These are phyloP conservation scores for Rosa chinensis DNA, from an alignment of 306 rosid species.

Conservation along the genomic window DNA sequence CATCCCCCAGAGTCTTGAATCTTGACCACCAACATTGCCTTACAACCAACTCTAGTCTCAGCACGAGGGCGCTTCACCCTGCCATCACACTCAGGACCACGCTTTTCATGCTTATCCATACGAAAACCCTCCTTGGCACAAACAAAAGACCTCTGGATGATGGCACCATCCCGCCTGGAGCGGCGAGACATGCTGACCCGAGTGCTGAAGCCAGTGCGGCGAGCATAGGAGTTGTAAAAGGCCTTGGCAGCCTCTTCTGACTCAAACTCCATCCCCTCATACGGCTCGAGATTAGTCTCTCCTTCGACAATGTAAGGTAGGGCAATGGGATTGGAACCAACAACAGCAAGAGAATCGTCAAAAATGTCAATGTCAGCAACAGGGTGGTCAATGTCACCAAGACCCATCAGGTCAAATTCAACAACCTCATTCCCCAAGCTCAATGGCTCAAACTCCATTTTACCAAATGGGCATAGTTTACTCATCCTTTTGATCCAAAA, in stretches of 20 bases:
- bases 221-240: constrained; percentile 53
- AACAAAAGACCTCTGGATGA: constrained; percentile 60
- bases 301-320: constrained; percentile 30
- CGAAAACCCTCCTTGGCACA: constrained; percentile 60
- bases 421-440: constrained; percentile 36
- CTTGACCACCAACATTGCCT: constrained; percentile 54
- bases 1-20: constrained; percentile 44
- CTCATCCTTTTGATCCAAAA: not conserved
- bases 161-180: constrained; percentile 54
- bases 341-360: constrained; percentile 13
- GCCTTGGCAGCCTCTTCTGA: constrained; percentile 64
- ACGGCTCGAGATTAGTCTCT: constrained; percentile 44
- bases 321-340: not conserved
- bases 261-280: constrained; percentile 50
- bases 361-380: constrained; percentile 35
- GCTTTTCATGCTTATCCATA: constrained; percentile 38
- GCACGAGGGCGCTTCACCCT: constrained; percentile 48
- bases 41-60: constrained; percentile 45
- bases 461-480: not conserved
- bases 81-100: constrained; percentile 23
- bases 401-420: constrained; percentile 51
- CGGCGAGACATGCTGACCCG: constrained; percentile 55
- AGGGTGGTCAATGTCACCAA: constrained; percentile 43
- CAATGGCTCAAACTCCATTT: constrained; percentile 52
- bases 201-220: constrained; percentile 50